These are phyloP conservation scores for Solanum paucissectum DNA, from an alignment of 257 asterid species.

Conservation along the genomic window DNA sequence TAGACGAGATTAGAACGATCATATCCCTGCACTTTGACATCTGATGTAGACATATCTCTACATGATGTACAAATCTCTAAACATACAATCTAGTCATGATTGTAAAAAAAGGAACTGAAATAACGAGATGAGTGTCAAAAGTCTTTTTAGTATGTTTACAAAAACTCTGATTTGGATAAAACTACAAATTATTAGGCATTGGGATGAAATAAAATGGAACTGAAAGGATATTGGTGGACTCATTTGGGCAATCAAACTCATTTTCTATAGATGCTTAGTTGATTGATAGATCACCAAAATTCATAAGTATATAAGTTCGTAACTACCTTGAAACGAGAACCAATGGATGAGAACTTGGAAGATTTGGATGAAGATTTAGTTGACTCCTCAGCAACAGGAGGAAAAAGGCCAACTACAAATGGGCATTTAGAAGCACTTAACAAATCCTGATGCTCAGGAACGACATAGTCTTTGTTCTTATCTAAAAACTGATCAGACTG, in stretches of 20 bases:
- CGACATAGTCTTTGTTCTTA: constrained; percentile 94
- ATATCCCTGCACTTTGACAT: neutral
- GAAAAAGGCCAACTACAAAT: constrained; percentile 78
- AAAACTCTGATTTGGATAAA: neutral
- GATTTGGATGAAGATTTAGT: constrained; percentile 77
- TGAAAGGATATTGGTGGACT: neutral
- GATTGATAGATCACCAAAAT: neutral
- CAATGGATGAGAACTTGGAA: constrained; percentile 93
- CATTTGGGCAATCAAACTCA: neutral
- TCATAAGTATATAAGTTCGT: neutral
- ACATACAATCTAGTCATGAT: neutral
- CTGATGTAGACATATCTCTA: neutral
- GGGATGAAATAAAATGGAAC: neutral
- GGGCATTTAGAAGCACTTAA: constrained; percentile 68
- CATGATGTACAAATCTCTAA: neutral
- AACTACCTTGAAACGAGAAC: constrained; percentile 85
- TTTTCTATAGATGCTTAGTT: neutral
- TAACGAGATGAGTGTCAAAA: neutral
- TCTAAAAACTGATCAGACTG: constrained; percentile 92
- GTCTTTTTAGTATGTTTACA: neutral
- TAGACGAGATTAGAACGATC: neutral
- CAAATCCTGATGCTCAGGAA: constrained; percentile 94
- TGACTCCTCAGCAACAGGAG: constrained; percentile 72
- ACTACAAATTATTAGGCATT: neutral
- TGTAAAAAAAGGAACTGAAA: neutral